Base-by-base conservation (phyloP, 2,329 filamentous ascomycete genomes). In the Trichoderma harzianum region DNA sequence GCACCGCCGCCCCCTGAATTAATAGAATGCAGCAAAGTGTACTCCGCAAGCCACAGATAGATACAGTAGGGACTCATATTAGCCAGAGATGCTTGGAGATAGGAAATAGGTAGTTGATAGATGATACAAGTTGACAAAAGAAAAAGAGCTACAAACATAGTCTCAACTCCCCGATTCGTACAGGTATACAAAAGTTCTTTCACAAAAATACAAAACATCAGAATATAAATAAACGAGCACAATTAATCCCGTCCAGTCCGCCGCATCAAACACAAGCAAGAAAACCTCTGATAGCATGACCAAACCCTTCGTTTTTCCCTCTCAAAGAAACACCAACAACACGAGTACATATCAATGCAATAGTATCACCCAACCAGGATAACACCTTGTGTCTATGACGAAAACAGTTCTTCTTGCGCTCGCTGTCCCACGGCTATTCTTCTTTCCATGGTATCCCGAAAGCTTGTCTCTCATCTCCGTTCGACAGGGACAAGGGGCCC, bases 1-100 rank as follows among this genome's bases (percentile, higher is more conserved):
- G 53, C 65, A 68, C 65, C 26, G 65, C 65, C 65, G 65, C 65
- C 65, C 65, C 64, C 65, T 47, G 36, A 47, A 60, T 16, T 26
- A 43, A 47, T 10, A 18, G 3, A 43, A 10, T 32, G 8, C 5
- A 60, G 39, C 16, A 47, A 28, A 32, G 5, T n/a, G 43, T 12
- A 24, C n/a, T 21, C 43, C 18, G 18, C 6, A 32, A 36, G 28
- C 11, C 39, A 39, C 7, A 39, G 16, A 39, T 39, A 39, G 36
- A 39, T 39, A 39, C 14, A 36, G 14, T 16, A 16, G 14, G 34
- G 2, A 36, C 34, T 36, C 34, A 14, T 36, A 36, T 36, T 36
- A 3, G 34, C 34, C 34, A 16, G 14, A 36, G 2, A 3, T 36
- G 34, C 14, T 36, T 36, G 34, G 3, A 36, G 34, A 36, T 36